phyloP scores from a whole-genome alignment of 495 filamentous ascomycete species.

The Penicillium salamii region DNA sequence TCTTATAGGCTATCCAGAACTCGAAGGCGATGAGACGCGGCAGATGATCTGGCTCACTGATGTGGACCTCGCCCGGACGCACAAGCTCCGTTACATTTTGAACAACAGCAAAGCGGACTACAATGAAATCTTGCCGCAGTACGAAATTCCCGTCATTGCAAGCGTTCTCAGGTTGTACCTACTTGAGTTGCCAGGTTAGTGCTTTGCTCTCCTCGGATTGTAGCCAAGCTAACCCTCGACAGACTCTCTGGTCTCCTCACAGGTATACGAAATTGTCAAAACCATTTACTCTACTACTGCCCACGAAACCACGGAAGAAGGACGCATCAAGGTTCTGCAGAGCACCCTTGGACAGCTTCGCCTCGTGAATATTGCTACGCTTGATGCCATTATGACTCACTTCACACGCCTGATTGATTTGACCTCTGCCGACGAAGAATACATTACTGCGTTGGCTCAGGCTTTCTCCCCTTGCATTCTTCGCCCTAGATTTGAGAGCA shows the following conservation, averaged over 20 bases:
- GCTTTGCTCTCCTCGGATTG: constrained; percentile 2
- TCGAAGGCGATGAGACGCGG: constrained; percentile 94
- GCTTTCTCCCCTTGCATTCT: constrained; percentile 84
- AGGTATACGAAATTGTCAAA: constrained; percentile 98
- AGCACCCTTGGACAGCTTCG: constrained; percentile 93
- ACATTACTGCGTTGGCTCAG: constrained; percentile 71
- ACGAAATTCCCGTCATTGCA: constrained; percentile 90
- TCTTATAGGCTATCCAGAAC: constrained; percentile 76
- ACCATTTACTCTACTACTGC: constrained; percentile 83
- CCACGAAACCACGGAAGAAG: constrained; percentile 65
- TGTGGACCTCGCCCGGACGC: constrained; percentile 80
- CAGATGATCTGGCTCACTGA: constrained; percentile 92
- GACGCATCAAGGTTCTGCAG: constrained; percentile 88
- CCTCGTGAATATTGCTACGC: constrained; percentile 95
- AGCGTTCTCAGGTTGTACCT: constrained; percentile 94
- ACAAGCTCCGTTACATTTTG: constrained; percentile 74
- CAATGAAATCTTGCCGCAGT: constrained; percentile 73
- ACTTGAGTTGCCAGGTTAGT: constrained; percentile 87
- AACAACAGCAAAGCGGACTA: constrained; percentile 87
- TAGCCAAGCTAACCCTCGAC: constrained; percentile 4
- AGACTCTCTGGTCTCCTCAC: constrained; percentile 97
- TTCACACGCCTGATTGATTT: constrained; percentile 96
- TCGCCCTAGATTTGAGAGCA: constrained; percentile 79
- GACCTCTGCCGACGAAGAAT: constrained; percentile 91
- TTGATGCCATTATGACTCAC: constrained; percentile 97